phyloP scores from a whole-genome alignment of 768 basidiomycete genomes.

The Russula olivacea region DNA sequence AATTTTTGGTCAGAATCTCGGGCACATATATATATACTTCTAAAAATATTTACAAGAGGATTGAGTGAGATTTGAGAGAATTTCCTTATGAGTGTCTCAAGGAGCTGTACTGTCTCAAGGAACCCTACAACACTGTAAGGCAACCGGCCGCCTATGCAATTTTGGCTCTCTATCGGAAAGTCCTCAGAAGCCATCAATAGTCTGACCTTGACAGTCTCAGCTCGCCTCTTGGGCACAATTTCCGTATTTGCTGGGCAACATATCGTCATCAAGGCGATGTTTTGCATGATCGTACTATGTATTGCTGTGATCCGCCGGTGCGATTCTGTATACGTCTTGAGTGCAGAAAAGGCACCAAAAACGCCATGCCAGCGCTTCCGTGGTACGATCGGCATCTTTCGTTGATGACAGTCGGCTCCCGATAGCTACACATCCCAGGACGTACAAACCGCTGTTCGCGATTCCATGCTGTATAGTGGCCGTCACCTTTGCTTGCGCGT shows the following conservation, averaged over 20 bases:
- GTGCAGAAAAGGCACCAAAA: slow-evolving; percentile 51
- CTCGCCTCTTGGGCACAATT: slow-evolving; percentile 41
- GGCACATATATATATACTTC: too few relatives aligned
- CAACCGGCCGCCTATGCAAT: too few relatives aligned
- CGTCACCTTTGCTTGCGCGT: slow-evolving; percentile 65
- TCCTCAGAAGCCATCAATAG: not conserved
- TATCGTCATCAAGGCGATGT: slow-evolving; percentile 56
- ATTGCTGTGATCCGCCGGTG: slow-evolving; percentile 54
- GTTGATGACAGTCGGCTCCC: not conserved
- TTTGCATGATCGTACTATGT: slow-evolving; percentile 49
- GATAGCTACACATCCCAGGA: slow-evolving; percentile 63
- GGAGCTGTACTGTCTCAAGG: too few relatives aligned
- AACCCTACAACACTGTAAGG: too few relatives aligned
- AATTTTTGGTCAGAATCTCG: too few relatives aligned
- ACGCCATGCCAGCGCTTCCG: slow-evolving; percentile 78
- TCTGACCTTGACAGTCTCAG: slow-evolving; percentile 17
- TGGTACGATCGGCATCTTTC: slow-evolving; percentile 41
- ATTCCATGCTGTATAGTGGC: slow-evolving; percentile 61
- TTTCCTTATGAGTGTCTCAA: too few relatives aligned
- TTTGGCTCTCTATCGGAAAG: slow-evolving; percentile 42
- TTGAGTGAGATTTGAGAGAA: too few relatives aligned
- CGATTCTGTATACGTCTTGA: slow-evolving; percentile 62
- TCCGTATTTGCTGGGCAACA: slow-evolving; percentile 60
- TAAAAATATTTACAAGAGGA: too few relatives aligned
- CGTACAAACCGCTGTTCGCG: slow-evolving; percentile 64